These are phyloP conservation scores for Aspergillus japonicus DNA, from an alignment of 2,329 filamentous ascomycete species.

Conservation along the genomic window DNA sequence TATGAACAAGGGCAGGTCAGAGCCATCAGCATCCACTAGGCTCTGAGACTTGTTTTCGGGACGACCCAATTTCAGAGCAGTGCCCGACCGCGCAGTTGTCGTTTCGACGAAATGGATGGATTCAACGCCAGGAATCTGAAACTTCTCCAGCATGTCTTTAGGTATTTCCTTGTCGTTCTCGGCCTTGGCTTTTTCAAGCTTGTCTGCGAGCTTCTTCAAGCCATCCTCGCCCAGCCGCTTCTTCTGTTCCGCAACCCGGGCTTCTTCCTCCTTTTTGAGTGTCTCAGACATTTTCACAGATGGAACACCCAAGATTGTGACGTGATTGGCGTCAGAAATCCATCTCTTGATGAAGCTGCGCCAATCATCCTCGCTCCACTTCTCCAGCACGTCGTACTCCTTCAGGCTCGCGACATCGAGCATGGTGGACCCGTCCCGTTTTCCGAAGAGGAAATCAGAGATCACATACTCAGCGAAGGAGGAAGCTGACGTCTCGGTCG, in stretches of 20 bases:
- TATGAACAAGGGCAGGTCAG: constrained; percentile 75
- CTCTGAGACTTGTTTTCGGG: constrained; percentile 70
- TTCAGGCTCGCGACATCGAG: constrained; percentile 54
- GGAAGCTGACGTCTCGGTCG: constrained; percentile 75
- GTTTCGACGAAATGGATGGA: constrained; percentile 95
- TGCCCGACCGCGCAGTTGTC: constrained; percentile 76
- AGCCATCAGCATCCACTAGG: constrained; percentile 67
- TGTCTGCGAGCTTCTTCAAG: constrained; percentile 69
- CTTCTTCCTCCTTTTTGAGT: constrained; percentile 77
- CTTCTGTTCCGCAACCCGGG: constrained; percentile 74
- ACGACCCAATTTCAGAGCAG: constrained; percentile 69
- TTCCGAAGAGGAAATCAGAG: constrained; percentile 86
- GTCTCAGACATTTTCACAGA: constrained; percentile 76
- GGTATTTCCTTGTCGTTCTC: constrained; percentile 90
- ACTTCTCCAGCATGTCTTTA: constrained; percentile 72
- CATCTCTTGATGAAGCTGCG: constrained; percentile 76
- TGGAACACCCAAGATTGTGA: constrained; percentile 85
- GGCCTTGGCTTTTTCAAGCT: constrained; percentile 77
- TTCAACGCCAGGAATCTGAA: constrained; percentile 78
- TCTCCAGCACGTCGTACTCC: constrained; percentile 66
- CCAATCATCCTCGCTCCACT: constrained; percentile 85
- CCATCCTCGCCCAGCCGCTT: constrained; percentile 78
- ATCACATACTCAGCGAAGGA: constrained; percentile 86
- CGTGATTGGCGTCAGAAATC: constrained; percentile 79
- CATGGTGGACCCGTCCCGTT: constrained; percentile 75